Evolutionary conservation across 2,329 filamentous ascomycete genomes (phyloP).

Genomic region (Sporothrix variecibatus): DNA sequence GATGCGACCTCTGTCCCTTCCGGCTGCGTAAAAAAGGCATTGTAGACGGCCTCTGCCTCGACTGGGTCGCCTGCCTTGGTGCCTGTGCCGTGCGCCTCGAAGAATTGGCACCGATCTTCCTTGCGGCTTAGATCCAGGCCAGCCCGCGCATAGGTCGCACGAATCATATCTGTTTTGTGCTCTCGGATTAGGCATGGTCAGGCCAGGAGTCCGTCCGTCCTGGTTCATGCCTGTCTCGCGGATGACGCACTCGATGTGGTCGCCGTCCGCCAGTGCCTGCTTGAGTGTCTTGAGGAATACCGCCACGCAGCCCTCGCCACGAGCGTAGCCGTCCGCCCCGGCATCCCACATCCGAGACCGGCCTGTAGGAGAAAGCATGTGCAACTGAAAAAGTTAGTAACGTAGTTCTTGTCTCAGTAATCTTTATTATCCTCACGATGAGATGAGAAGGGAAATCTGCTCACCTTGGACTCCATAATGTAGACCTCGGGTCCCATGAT

Average conservation of each 20-base stretch:
- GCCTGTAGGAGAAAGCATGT: conserved; percentile 49
- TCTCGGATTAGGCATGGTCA: conserved; percentile 54
- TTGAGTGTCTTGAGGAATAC: conserved; percentile 54
- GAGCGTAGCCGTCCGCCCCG: conserved; percentile 56
- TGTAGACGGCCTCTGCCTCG: conserved; percentile 47
- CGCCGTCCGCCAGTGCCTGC: conserved; percentile 53
- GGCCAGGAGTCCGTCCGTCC: conserved; percentile 54
- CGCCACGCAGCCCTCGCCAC: conserved; percentile 57
- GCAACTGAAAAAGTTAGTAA: conserved; percentile 32
- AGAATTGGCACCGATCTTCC: conserved; percentile 47
- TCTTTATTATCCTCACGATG: too few relatives aligned
- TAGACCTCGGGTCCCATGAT: conserved; percentile 37
- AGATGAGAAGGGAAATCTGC: background rate
- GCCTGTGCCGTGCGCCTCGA: conserved; percentile 49
- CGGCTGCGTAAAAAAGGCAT: conserved; percentile 42
- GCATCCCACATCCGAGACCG: conserved; percentile 53
- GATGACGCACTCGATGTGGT: conserved; percentile 49
- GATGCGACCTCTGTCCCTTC: background rate
- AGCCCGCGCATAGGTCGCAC: conserved; percentile 45
- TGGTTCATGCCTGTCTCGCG: conserved; percentile 51
- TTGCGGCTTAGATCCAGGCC: conserved; percentile 42
- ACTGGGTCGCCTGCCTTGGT: conserved; percentile 37
- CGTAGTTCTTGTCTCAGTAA: background rate
- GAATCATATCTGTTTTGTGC: conserved; percentile 50
- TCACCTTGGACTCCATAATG: conserved; percentile 27